These are phyloP conservation scores for Talaromyces rugulosus DNA, from an alignment of 2,329 filamentous ascomycete species.

Conservation along the genomic window DNA sequence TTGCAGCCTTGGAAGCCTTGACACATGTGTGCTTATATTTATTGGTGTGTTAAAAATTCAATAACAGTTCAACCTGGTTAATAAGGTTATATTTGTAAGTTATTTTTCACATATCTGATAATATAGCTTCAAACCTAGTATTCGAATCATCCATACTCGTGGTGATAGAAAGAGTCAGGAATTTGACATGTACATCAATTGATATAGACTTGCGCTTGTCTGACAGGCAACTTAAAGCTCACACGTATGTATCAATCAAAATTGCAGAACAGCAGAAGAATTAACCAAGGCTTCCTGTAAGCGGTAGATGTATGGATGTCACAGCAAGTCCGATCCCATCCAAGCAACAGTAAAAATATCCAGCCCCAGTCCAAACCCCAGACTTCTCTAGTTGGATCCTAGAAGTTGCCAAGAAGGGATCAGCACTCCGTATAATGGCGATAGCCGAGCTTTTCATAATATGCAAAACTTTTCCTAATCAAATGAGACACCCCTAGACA, in stretches of 20 bases:
- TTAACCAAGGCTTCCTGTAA: not conserved
- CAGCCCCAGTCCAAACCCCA: not conserved
- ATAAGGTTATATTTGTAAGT: no score
- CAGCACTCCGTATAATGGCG: no score
- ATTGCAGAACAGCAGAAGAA: not conserved
- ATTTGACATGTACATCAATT: not conserved
- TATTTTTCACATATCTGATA: not conserved
- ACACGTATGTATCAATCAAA: not conserved
- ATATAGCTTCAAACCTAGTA: not conserved
- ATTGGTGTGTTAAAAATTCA: no score
- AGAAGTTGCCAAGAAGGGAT: no score
- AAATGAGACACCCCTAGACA: no score
- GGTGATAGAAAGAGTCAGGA: not conserved
- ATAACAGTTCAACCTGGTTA: no score
- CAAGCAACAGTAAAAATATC: not conserved
- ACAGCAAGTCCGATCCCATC: not conserved
- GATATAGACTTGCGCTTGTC: not conserved
- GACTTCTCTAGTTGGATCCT: no score
- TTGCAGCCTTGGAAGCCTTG: no score
- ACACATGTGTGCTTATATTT: no score
- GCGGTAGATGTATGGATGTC: not conserved
- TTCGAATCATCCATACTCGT: not conserved
- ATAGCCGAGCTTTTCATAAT: no score
- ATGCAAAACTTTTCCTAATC: no score
- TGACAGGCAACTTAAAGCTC: not conserved